phyloP scores from a whole-genome alignment of 83 land plant genomes.

The Thuja plicata region DNA sequence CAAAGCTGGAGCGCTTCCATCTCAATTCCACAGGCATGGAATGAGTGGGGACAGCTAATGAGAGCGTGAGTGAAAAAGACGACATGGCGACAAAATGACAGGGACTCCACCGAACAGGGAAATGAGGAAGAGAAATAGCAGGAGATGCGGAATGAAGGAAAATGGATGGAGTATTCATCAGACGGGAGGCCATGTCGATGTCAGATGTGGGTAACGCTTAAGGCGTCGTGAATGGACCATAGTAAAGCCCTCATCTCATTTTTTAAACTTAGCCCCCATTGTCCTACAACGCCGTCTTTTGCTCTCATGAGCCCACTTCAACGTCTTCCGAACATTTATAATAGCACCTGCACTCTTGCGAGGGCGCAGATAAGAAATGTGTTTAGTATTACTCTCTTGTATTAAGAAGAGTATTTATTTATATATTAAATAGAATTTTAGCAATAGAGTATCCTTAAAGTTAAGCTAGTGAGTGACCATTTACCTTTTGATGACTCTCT shows the following conservation, averaged over 20 bases:
- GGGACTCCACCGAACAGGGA: conserved; percentile 20
- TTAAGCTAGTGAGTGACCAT: too few species aligned
- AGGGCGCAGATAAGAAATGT: too few species aligned
- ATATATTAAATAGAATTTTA: too few species aligned
- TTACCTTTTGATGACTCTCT: too few species aligned
- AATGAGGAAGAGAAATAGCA: conserved; percentile 17
- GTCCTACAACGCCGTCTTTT: neutral
- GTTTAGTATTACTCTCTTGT: too few species aligned
- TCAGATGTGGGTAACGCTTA: too few species aligned
- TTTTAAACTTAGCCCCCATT: neutral
- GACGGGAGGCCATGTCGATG: conserved; percentile 48
- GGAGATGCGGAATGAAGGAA: conserved; percentile 24
- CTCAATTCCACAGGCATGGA: neutral
- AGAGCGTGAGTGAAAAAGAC: neutral
- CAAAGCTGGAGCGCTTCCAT: neutral
- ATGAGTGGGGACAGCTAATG: neutral
- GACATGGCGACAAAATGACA: neutral
- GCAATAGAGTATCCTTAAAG: too few species aligned
- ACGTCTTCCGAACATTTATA: too few species aligned
- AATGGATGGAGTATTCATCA: conserved; percentile 27
- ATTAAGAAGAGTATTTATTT: too few species aligned
- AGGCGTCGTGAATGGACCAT: neutral
- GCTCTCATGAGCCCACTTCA: too few species aligned
- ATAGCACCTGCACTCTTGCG: too few species aligned
- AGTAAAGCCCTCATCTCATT: conserved; percentile 2